Evolutionary conservation across 1,139 yeast species (phyloP).

Genomic region (Zygotorulaspora mrakii): DNA sequence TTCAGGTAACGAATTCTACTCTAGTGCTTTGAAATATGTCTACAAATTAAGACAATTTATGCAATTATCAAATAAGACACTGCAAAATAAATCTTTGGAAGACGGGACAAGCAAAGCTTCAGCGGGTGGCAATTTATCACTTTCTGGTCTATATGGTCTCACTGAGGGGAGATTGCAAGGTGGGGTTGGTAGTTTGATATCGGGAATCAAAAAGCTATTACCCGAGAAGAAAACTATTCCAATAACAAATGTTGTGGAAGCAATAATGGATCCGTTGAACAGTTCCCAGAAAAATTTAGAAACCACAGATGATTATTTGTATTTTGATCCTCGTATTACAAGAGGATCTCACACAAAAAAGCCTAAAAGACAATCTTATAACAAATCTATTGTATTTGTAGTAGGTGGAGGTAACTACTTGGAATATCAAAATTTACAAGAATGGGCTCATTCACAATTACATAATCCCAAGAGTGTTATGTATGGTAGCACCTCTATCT

Average conservation of each 20-base stretch:
- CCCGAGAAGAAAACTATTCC: slow-evolving; percentile 89
- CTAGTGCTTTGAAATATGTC: slow-evolving; percentile 64
- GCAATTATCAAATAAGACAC: slow-evolving; percentile 41
- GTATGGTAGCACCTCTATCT: slow-evolving; percentile 83
- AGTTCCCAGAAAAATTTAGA: slow-evolving; percentile 59
- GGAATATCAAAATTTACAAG: slow-evolving; percentile 91
- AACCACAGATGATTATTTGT: slow-evolving; percentile 82
- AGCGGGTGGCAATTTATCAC: slow-evolving; percentile 50
- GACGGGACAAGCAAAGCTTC: slow-evolving; percentile 27
- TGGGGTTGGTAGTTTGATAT: slow-evolving; percentile 80
- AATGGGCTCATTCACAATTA: slow-evolving; percentile 59
- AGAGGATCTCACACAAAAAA: slow-evolving; percentile 88
- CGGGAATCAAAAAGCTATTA: slow-evolving; percentile 79
- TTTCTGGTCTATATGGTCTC: slow-evolving; percentile 71
- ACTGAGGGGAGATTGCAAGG: slow-evolving; percentile 79
- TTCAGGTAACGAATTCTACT: slow-evolving; percentile 54
- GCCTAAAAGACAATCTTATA: slow-evolving; percentile 78
- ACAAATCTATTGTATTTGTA: slow-evolving; percentile 80
- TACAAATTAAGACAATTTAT: slow-evolving; percentile 77
- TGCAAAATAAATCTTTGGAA: slow-evolving; percentile 35
- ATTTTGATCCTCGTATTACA: slow-evolving; percentile 78
- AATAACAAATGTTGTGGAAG: slow-evolving; percentile 83
- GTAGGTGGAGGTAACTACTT: slow-evolving; percentile 96
- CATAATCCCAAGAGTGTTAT: slow-evolving; percentile 49
- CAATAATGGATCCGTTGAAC: slow-evolving; percentile 77